phyloP scores from a whole-genome alignment of 257 asterid species.

The Pogostemon cablin region DNA sequence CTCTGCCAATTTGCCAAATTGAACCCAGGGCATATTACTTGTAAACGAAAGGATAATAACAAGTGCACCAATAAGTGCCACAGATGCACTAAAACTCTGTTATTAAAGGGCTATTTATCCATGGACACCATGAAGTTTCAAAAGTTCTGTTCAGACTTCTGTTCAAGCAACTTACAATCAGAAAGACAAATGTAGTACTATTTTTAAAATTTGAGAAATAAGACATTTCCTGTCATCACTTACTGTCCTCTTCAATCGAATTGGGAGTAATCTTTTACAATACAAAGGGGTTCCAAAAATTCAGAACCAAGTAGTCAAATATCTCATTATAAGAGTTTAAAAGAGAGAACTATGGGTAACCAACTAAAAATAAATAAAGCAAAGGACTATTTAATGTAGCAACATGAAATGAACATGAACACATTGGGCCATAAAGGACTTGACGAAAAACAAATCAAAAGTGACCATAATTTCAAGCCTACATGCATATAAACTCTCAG shows the following conservation, averaged over 20 bases:
- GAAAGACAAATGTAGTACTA: not conserved
- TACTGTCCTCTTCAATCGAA: not conserved
- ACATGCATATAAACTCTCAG: not conserved
- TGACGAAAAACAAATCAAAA: no score
- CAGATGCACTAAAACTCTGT: not conserved
- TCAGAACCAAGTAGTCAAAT: not conserved
- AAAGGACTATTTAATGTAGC: not conserved
- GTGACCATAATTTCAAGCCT: not conserved
- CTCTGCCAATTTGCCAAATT: not conserved
- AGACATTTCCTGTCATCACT: not conserved
- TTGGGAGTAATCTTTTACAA: not conserved
- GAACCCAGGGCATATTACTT: not conserved
- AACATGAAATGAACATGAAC: not conserved
- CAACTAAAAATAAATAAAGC: not conserved
- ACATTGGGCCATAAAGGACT: not conserved
- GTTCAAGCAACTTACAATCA: not conserved
- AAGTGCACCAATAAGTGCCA: constrained; percentile 9
- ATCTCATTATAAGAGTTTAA: not conserved
- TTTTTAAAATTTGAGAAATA: not conserved
- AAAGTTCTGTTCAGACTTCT: not conserved
- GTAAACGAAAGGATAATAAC: not conserved
- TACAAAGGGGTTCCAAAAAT: not conserved
- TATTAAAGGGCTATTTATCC: not conserved
- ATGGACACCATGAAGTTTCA: not conserved
- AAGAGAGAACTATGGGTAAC: not conserved